phyloP scores from a whole-genome alignment of 75 land plant species.

The Sequoiadendron giganteum region DNA sequence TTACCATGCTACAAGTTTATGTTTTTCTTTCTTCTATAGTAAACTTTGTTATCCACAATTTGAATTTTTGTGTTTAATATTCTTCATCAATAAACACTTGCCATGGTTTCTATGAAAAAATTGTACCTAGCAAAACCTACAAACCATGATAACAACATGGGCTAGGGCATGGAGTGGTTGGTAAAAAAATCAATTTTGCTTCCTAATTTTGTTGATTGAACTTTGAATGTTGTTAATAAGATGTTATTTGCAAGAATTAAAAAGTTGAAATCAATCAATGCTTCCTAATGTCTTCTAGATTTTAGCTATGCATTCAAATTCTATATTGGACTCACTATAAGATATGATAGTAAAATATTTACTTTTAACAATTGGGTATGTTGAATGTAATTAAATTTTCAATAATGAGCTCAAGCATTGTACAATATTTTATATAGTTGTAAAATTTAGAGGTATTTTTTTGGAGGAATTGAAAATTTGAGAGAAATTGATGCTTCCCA shows the following conservation, averaged over 20 bases:
- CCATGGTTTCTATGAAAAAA: conserved; percentile 74
- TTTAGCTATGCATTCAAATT: not conserved
- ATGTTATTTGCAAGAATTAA: not conserved
- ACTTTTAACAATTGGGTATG: not conserved
- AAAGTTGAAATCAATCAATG: not conserved
- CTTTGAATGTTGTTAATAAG: not conserved
- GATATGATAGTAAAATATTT: not conserved
- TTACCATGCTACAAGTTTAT: too few relatives aligned
- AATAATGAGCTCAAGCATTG: not conserved
- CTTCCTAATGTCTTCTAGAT: not conserved
- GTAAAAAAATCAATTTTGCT: conserved; percentile 18
- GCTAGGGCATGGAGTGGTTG: conserved; percentile 89
- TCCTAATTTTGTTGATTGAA: not conserved
- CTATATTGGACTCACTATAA: not conserved
- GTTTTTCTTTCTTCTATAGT: too few relatives aligned
- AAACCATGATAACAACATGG: conserved; percentile 81
- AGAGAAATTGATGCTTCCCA: too few relatives aligned
- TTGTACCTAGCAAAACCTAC: conserved; percentile 58
- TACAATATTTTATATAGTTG: conserved; percentile 32
- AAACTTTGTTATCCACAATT: too few relatives aligned
- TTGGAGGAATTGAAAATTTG: too few relatives aligned
- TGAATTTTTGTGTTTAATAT: too few relatives aligned
- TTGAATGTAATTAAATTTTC: not conserved
- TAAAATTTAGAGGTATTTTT: conserved; percentile 51
- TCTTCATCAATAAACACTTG: too few relatives aligned